Percentiles rank a stretch among this genome's conserved stretches.
phyloP scores from a whole-genome alignment of 164 flowering plant genomes.

The Vitis labrusca region DNA sequence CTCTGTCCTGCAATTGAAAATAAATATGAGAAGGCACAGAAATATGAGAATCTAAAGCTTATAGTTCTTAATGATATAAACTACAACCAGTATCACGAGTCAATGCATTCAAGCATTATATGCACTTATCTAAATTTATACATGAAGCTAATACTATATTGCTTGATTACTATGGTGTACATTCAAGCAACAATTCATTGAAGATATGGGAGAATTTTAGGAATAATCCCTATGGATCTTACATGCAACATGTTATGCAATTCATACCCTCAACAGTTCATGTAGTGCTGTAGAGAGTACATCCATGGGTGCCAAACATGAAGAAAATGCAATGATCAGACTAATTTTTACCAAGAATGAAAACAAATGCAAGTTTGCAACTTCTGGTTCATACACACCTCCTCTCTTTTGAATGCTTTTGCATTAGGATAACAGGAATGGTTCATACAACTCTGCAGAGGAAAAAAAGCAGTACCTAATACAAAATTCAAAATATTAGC shows the following conservation, averaged over 20 bases:
- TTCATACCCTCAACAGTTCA: too few species aligned
- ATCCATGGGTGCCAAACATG: too few species aligned
- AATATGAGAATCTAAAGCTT: background rate
- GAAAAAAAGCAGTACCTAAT: conserved; percentile 88
- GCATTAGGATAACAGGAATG: conserved; percentile 96
- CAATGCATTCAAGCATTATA: too few species aligned
- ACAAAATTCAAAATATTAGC: conserved; percentile 7
- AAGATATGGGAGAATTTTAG: too few species aligned
- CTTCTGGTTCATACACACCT: conserved; percentile 43
- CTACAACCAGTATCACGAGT: background rate
- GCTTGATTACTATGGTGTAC: too few species aligned
- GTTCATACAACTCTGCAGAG: conserved; percentile 96
- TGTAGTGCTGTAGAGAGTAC: too few species aligned
- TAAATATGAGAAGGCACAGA: background rate
- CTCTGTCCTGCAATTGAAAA: conserved; percentile 65
- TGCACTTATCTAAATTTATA: too few species aligned
- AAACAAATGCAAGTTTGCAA: background rate
- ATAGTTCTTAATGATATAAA: background rate
- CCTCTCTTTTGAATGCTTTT: conserved; percentile 94
- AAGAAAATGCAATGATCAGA: too few species aligned
- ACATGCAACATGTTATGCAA: too few species aligned
- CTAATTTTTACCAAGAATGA: background rate
- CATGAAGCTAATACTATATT: too few species aligned
- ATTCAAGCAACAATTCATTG: too few species aligned
- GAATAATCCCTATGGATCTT: accelerated